Evolutionary conservation across 148 eudicot genomes (phyloP).

Genomic region (Rhododendron simsii): DNA sequence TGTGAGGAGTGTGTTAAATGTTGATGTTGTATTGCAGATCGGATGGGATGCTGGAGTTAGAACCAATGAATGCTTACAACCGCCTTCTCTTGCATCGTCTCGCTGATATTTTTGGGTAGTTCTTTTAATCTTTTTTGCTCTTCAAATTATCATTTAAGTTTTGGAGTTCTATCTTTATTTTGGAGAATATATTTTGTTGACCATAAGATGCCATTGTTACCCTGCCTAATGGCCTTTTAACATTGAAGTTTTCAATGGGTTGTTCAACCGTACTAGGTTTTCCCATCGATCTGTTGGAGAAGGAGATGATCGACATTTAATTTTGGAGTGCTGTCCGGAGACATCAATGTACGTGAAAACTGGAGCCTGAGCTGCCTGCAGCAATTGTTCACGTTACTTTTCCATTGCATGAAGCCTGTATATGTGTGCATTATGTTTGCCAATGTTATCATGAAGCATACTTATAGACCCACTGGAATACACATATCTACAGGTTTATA

Average conservation of each 20-base stretch:
- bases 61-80: conserved; percentile 87
- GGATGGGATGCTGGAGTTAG: conserved; percentile 65
- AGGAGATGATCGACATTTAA: conserved; percentile 80
- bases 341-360: conserved; percentile 74
- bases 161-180: neutral
- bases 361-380: neutral
- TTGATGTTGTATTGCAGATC: conserved; percentile 39
- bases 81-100: conserved; percentile 94
- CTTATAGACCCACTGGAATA: neutral
- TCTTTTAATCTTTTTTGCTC: neutral
- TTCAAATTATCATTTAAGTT: neutral
- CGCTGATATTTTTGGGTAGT: conserved; percentile 94
- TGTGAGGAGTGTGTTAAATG: conserved; percentile 6
- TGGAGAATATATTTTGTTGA: neutral
- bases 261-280: conserved; percentile 46
- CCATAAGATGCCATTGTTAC: neutral
- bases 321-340: conserved; percentile 75
- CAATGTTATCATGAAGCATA: neutral
- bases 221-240: neutral
- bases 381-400: neutral
- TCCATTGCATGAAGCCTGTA: neutral
- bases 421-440: neutral
- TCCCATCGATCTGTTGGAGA: conserved; percentile 89
- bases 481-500: neutral
- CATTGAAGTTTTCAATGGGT: neutral